A percentile compares a stretch with the other conserved stretches of the same genome.
These are phyloP conservation scores for Boletus sp. DNA, from an alignment of 1,284 basidiomycete species.

Conservation along the genomic window DNA sequence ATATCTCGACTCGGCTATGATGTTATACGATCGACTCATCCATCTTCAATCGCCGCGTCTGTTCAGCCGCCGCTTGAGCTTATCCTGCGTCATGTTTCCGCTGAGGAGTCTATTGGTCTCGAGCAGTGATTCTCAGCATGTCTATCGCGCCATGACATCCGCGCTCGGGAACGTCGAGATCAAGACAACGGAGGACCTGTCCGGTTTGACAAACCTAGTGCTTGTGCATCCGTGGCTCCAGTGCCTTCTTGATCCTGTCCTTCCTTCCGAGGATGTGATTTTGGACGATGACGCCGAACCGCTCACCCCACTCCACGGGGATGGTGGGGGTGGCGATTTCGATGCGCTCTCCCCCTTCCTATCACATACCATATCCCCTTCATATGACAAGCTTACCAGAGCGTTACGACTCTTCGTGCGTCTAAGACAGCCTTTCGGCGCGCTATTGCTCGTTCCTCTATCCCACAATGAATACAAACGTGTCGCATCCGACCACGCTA, in stretches of 20 bases:
- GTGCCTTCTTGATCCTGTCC: background rate
- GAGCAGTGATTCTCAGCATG: background rate
- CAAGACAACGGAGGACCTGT: background rate
- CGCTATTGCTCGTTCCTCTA: too few species aligned
- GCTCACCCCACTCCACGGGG: too few species aligned
- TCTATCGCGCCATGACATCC: background rate
- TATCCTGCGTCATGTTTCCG: background rate
- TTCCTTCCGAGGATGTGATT: too few species aligned
- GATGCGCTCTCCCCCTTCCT: too few species aligned
- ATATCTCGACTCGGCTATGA: background rate
- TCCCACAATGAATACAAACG: too few species aligned
- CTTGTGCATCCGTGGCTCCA: constrained; percentile 6
- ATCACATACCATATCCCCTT: background rate
- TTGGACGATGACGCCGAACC: background rate
- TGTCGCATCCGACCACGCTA: too few species aligned
- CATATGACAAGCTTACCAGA: too few species aligned
- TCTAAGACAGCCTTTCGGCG: too few species aligned
- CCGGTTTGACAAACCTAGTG: background rate
- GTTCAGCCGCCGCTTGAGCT: background rate
- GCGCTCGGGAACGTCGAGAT: background rate
- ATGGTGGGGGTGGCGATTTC: too few species aligned
- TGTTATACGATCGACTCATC: background rate
- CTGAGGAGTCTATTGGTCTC: background rate
- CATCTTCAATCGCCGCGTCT: background rate
- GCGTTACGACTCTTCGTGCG: too few species aligned